A percentile compares a stretch with the other conserved stretches of the same genome.
These are phyloP conservation scores for Sporisorium iseilematis-ciliati DNA, from an alignment of 1,284 basidiomycete genomes.

Conservation along the genomic window DNA sequence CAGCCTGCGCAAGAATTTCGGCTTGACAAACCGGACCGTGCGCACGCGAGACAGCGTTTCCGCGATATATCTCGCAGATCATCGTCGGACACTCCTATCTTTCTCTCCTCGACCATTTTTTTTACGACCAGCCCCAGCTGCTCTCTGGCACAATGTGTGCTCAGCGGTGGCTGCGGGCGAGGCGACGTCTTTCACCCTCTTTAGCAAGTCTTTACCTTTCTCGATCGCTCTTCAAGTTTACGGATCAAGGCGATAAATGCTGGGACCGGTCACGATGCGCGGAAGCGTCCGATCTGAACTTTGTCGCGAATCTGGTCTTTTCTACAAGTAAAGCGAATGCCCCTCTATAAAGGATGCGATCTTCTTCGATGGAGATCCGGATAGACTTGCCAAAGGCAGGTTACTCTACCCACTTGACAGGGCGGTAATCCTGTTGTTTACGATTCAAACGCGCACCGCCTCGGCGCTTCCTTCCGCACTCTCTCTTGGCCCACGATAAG, in stretches of 20 bases:
- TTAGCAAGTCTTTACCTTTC: not conserved
- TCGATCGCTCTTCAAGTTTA: not conserved
- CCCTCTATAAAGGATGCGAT: not conserved
- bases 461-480: not conserved
- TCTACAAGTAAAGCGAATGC: not conserved
- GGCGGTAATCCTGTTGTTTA: not conserved
- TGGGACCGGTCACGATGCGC: not conserved
- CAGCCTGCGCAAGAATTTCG: not conserved
- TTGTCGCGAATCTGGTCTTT: not conserved
- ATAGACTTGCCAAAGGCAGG: not conserved
- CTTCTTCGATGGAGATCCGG: not conserved
- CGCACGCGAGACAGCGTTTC: too few relatives aligned
- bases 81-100: not conserved
- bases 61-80: not conserved
- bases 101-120: not conserved
- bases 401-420: slow-evolving; percentile 1
- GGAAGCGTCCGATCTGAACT: not conserved
- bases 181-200: not conserved
- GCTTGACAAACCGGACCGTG: too few relatives aligned
- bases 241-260: not conserved
- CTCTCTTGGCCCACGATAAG: not conserved
- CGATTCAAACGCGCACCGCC: not conserved
- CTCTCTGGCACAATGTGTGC: not conserved
- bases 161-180: not conserved
- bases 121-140: not conserved